phyloP scores from a whole-genome alignment of 2,329 filamentous ascomycete genomes.

The Aureobasidium melanogenum region DNA sequence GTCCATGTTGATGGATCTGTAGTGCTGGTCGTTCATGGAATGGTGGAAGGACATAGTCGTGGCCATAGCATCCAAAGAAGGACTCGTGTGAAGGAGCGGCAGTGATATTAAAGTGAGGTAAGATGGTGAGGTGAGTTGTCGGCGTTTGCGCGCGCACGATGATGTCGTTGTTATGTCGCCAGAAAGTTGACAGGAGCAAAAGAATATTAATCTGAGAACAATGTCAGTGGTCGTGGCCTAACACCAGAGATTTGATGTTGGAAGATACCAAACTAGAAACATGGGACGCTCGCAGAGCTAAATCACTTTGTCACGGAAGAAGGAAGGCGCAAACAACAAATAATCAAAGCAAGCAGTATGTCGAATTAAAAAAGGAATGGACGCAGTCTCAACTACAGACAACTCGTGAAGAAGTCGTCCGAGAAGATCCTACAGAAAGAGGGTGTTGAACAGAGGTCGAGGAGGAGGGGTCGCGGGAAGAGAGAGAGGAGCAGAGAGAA shows the following conservation, averaged over 20 bases:
- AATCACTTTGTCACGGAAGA: constrained; percentile 8
- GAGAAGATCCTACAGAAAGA: constrained; percentile 8
- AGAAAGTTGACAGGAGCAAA: neutral
- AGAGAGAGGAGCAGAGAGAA: neutral
- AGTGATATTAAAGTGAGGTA: constrained; percentile 1
- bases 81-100: neutral
- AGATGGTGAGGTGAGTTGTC: neutral
- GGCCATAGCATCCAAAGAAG: constrained; percentile 8
- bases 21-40: constrained; percentile 2
- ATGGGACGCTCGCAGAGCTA: constrained; percentile 10
- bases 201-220: neutral
- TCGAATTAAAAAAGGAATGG: constrained; percentile 11
- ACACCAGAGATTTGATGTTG: neutral
- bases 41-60: constrained; percentile 5
- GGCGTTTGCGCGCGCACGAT: neutral
- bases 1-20: constrained; percentile 2
- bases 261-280: constrained; percentile 6
- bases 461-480: constrained; percentile 9
- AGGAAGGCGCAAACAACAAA: constrained; percentile 11
- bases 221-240: neutral
- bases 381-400: constrained; percentile 9
- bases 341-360: constrained; percentile 10
- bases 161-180: constrained; percentile 5
- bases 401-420: neutral
- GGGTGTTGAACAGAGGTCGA: neutral